Conservation (phyloP, 257 asterid species). For the Scutellaria barbata region DNA sequence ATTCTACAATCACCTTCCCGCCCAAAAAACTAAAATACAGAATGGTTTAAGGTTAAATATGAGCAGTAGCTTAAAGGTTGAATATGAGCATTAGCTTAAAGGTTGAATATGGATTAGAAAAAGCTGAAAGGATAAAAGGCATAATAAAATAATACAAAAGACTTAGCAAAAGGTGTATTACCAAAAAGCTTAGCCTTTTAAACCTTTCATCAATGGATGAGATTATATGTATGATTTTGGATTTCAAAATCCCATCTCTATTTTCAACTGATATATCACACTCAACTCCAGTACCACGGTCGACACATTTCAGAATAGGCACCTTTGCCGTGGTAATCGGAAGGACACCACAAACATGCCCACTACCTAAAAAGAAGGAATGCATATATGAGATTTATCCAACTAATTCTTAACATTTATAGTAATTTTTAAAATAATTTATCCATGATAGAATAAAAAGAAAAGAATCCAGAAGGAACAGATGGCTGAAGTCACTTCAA, state of each 20-base stretch:
- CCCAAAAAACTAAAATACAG: too few species aligned
- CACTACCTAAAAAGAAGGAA: slow-evolving; percentile 60
- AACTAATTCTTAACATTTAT: slow-evolving; percentile 16
- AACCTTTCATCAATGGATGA: slow-evolving; percentile 87
- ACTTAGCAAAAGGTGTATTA: slow-evolving; percentile 42
- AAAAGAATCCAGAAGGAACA: not conserved
- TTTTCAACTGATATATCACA: slow-evolving; percentile 97
- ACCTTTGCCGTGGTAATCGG: slow-evolving; percentile 88
- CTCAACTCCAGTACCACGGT: slow-evolving; percentile 91
- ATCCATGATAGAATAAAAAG: slow-evolving; percentile 1
- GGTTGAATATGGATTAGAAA: slow-evolving; percentile 26
- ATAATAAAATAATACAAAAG: slow-evolving; percentile 18
- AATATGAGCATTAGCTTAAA: slow-evolving; percentile 7
- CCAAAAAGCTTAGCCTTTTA: slow-evolving; percentile 89
- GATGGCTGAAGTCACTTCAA: not conserved
- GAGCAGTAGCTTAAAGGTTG: not conserved
- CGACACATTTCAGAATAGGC: slow-evolving; percentile 89
- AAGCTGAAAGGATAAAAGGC: slow-evolving; percentile 25
- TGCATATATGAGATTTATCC: slow-evolving; percentile 34
- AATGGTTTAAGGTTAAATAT: not conserved
- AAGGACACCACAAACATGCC: slow-evolving; percentile 81
- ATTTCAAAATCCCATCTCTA: slow-evolving; percentile 87
- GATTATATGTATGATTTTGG: slow-evolving; percentile 68
- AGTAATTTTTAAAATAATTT: not conserved
- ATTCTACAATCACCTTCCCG: not conserved